A percentile compares a stretch with the other conserved stretches of the same genome.
Evolutionary conservation across 1,139 yeast species (phyloP).

Genomic region (Nakaseomyces nivariensis): DNA sequence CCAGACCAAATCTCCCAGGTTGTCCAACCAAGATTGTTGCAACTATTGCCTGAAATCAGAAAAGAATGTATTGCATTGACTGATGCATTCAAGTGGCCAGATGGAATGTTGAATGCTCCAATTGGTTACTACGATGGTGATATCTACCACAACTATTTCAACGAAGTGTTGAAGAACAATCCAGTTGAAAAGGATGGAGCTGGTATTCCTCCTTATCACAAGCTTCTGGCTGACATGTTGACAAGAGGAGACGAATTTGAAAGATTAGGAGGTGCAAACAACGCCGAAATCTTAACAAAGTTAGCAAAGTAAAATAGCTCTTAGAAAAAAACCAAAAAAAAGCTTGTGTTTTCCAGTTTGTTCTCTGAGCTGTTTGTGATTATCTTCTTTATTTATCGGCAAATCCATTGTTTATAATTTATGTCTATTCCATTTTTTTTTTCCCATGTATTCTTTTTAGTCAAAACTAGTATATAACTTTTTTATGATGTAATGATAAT

Average conservation of each 20-base stretch:
- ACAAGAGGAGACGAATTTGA: conserved; percentile 39
- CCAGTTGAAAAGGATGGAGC: conserved; percentile 33
- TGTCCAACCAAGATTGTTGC: conserved; percentile 37
- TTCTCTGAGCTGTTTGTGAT: background rate
- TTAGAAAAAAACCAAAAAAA: too few relatives aligned
- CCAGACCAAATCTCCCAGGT: conserved; percentile 39
- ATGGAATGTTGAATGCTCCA: conserved; percentile 76
- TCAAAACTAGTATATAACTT: background rate
- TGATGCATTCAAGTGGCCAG: conserved; percentile 84
- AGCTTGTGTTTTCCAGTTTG: background rate
- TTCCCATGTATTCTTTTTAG: background rate
- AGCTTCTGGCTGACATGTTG: conserved; percentile 42
- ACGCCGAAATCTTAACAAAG: conserved; percentile 35
- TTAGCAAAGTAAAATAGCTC: conserved; percentile 18
- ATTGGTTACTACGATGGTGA: conserved; percentile 82
- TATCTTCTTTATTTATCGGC: background rate
- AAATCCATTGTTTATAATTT: background rate
- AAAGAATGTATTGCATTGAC: conserved; percentile 71
- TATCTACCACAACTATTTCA: conserved; percentile 71
- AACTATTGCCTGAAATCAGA: conserved; percentile 43
- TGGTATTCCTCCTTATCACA: conserved; percentile 54
- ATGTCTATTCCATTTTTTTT: background rate
- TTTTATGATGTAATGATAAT: background rate
- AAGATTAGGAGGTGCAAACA: conserved; percentile 42
- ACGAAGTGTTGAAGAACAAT: conserved; percentile 39